These are phyloP conservation scores for Ceratocystis smalleyi DNA, from an alignment of 2,329 filamentous ascomycete genomes.

Conservation along the genomic window DNA sequence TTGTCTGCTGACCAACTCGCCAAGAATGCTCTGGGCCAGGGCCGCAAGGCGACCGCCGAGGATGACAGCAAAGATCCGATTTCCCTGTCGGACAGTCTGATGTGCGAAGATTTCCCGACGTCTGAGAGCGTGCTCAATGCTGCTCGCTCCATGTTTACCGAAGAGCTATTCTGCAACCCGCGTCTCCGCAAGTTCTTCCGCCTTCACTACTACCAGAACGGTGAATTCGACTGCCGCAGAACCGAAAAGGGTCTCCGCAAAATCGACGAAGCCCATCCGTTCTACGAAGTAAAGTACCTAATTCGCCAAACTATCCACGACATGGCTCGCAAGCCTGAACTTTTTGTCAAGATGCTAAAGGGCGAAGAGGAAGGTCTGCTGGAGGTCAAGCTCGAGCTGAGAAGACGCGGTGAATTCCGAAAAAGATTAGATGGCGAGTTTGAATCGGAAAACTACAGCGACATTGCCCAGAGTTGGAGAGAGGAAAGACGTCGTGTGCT, in stretches of 20 bases:
- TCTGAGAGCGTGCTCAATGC: constrained; percentile 60
- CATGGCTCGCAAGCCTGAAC: constrained; percentile 66
- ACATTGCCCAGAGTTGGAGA: constrained; percentile 91
- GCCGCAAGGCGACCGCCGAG: constrained; percentile 67
- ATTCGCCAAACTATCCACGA: constrained; percentile 74
- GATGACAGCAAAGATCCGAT: constrained; percentile 67
- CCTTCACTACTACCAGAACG: constrained; percentile 65
- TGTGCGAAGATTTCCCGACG: constrained; percentile 58
- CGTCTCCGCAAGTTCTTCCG: constrained; percentile 80
- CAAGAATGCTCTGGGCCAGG: constrained; percentile 65
- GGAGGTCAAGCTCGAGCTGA: constrained; percentile 65
- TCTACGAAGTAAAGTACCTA: constrained; percentile 96
- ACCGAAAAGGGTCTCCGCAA: constrained; percentile 88
- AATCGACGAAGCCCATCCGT: constrained; percentile 89
- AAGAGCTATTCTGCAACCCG: constrained; percentile 77
- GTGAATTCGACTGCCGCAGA: constrained; percentile 70
- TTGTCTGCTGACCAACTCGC: constrained; percentile 81
- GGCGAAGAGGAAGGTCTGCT: constrained; percentile 88
- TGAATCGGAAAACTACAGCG: constrained; percentile 87
- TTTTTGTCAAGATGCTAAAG: constrained; percentile 94
- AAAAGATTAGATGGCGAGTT: constrained; percentile 68
- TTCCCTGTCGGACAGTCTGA: constrained; percentile 68
- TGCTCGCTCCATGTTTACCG: constrained; percentile 74
- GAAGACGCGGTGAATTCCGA: constrained; percentile 60
- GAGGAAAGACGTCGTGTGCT: constrained; percentile 71